Evolutionary conservation across 371 early-diverging fungal species (phyloP).

Genomic region (Mucor lusitanicus): DNA sequence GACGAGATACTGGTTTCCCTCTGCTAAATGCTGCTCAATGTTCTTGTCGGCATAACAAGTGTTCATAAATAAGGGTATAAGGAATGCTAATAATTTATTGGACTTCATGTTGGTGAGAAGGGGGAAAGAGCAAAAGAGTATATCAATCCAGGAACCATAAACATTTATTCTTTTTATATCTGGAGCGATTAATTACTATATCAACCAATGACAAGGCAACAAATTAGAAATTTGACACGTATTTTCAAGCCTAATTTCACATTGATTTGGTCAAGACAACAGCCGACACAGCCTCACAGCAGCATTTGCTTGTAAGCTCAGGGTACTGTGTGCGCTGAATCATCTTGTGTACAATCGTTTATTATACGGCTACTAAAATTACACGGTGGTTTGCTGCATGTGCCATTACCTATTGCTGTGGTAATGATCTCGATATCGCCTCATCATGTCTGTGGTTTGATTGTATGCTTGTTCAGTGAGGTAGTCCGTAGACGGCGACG

Average conservation of each 20-base stretch:
- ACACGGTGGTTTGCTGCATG: neutral
- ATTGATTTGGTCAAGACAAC: neutral
- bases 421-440: neutral
- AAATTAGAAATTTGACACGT: constrained; percentile 7
- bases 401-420: neutral
- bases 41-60: constrained; percentile 38
- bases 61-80: constrained; percentile 20
- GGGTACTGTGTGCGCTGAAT: neutral
- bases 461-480: neutral
- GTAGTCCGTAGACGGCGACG: neutral
- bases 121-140: neutral
- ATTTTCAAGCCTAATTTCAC: neutral
- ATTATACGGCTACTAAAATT: neutral
- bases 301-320: neutral
- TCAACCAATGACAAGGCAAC: neutral
- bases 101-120: constrained; percentile 11
- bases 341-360: neutral
- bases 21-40: constrained; percentile 59
- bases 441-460: neutral
- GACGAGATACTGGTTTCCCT: constrained; percentile 63
- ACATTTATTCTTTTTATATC: neutral
- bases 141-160: neutral
- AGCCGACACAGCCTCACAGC: neutral
- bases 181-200: neutral
- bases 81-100: constrained; percentile 16